Conservation (phyloP, 306 rosid genomes). For the Fragaria nilgerrensis region DNA sequence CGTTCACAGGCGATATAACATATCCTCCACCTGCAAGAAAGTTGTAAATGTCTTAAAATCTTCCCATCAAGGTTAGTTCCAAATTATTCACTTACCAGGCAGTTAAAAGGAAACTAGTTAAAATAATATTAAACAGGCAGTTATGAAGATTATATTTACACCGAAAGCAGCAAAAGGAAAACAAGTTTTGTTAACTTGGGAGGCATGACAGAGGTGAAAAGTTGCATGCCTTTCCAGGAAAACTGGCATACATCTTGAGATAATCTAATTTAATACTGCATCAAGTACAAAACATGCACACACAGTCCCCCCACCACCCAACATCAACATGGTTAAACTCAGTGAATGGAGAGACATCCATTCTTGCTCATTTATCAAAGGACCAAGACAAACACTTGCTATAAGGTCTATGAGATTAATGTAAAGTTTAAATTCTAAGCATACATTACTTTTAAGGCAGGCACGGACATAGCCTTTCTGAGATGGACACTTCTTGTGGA, state of each 20-base stretch:
- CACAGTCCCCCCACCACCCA: not conserved
- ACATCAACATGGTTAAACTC: too few species aligned
- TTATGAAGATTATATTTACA: not conserved
- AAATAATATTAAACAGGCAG: not conserved
- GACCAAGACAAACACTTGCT: not conserved
- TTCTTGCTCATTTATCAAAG: conserved; percentile 5
- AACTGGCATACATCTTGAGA: not conserved
- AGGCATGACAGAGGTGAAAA: not conserved
- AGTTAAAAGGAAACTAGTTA: not conserved
- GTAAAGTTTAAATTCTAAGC: conserved; percentile 29
- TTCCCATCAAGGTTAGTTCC: not conserved
- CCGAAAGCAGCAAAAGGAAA: not conserved
- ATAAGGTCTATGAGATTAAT: not conserved
- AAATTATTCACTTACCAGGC: not conserved
- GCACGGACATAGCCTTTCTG: conserved; percentile 78
- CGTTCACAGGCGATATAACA: conserved; percentile 68
- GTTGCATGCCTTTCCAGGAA: not conserved
- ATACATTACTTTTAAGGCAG: conserved; percentile 86
- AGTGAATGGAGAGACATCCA: not conserved
- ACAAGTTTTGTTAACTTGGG: not conserved
- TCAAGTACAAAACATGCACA: not conserved
- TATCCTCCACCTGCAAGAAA: conserved; percentile 75
- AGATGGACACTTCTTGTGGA: conserved; percentile 63
- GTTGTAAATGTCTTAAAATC: conserved; percentile 3
- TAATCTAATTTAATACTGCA: not conserved